phyloP scores from a whole-genome alignment of 1,284 basidiomycete species.

The Trichosporon faecale region DNA sequence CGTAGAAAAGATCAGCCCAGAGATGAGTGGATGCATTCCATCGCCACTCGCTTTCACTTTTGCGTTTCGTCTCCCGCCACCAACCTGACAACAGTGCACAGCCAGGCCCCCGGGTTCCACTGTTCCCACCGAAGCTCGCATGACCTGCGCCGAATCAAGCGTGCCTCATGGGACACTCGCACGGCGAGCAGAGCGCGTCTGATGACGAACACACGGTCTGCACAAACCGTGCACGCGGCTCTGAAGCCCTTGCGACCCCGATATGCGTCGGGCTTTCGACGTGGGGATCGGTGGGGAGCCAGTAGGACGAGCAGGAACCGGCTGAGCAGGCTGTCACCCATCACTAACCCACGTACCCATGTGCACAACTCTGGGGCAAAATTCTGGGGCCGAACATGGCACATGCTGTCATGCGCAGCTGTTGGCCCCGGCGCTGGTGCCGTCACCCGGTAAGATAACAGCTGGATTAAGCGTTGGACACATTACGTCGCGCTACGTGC shows the following conservation, averaged over 20 bases:
- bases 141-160: not conserved
- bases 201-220: not conserved
- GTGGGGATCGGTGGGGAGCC: not conserved
- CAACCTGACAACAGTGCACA: not conserved
- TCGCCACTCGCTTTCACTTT: not conserved
- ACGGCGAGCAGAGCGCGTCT: not conserved
- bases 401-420: not conserved
- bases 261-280: not conserved
- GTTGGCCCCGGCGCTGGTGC: not conserved
- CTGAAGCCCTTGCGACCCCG: not conserved
- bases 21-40: not conserved
- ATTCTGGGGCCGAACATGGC: not conserved
- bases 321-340: not conserved
- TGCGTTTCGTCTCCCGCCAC: not conserved
- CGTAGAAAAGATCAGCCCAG: not conserved
- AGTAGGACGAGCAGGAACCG: not conserved
- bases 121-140: not conserved
- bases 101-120: not conserved
- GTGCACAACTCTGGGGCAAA: not conserved
- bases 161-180: not conserved
- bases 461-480: not conserved
- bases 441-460: not conserved
- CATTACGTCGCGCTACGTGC: not conserved
- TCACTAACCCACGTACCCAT: not conserved
- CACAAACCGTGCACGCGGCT: not conserved